Evolutionary conservation across 306 rosid genomes (phyloP).

Genomic region (Cicer yamashitae): DNA sequence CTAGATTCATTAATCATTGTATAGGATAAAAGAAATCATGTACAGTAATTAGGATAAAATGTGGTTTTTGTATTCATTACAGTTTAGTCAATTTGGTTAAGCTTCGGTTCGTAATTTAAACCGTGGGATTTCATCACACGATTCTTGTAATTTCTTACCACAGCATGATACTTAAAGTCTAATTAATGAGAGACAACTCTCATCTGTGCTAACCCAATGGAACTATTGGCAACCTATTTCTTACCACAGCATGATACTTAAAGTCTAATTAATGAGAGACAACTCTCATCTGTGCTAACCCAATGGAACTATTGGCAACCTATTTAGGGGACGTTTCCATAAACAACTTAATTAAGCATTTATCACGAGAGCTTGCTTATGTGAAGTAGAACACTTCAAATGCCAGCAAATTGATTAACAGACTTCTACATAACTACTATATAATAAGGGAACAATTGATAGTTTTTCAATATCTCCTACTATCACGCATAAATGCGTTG

Average conservation of each 20-base stretch:
- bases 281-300: background rate
- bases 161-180: background rate
- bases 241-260: background rate
- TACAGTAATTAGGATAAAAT: background rate
- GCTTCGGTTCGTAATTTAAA: background rate
- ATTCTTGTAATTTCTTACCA: background rate
- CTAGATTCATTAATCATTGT: background rate
- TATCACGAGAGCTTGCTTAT: background rate
- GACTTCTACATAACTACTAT: background rate
- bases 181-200: slow-evolving; percentile 8
- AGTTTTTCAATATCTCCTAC: background rate
- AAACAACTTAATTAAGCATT: background rate
- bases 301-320: background rate
- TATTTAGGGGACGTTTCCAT: background rate
- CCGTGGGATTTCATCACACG: background rate
- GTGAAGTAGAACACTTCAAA: background rate
- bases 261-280: slow-evolving; percentile 6
- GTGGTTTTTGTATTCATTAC: background rate
- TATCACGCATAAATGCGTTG: background rate
- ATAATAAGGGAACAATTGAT: background rate
- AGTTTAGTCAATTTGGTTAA: background rate
- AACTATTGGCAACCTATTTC: background rate
- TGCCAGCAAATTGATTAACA: background rate
- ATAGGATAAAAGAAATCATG: slow-evolving; percentile 13
- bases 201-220: background rate